Evolutionary conservation across 257 asterid genomes (phyloP).

Genomic region (Nicotiana tabacum): DNA sequence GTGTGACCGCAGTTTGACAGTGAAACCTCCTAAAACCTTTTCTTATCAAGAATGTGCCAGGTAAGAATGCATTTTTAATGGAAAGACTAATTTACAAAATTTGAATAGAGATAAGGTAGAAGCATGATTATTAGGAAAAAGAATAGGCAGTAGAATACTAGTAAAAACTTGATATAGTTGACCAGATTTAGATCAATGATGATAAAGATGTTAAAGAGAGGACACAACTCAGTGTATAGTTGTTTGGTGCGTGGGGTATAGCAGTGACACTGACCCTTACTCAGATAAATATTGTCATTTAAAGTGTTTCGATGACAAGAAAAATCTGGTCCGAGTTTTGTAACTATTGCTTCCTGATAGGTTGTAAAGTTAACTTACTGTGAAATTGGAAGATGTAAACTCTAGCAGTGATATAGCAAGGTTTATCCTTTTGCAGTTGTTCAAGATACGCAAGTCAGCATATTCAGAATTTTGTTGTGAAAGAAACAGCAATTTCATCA

Average conservation of each 20-base stretch:
- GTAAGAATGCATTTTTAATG: not conserved
- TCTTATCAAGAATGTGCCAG: not conserved
- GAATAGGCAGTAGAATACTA: not conserved
- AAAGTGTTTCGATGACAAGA: not conserved
- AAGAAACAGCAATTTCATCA: not conserved
- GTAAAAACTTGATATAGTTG: not conserved
- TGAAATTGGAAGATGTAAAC: not conserved
- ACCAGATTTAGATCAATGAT: not conserved
- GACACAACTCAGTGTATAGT: not conserved
- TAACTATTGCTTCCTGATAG: not conserved
- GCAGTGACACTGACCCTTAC: not conserved
- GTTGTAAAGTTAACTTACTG: not conserved
- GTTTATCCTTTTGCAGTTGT: not conserved
- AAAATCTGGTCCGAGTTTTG: not conserved
- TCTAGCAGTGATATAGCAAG: not conserved
- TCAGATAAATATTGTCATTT: not conserved
- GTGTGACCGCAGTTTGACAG: not conserved
- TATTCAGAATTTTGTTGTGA: not conserved
- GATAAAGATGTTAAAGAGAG: not conserved
- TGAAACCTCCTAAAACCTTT: conserved; percentile 1
- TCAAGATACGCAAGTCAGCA: not conserved
- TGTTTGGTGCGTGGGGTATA: not conserved
- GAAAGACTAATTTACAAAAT: not conserved
- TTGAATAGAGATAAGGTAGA: not conserved
- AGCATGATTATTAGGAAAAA: not conserved